A percentile compares a stretch with the other conserved stretches of the same genome.
Evolutionary conservation across 2,329 filamentous ascomycete genomes (phyloP).

Genomic region (Colletotrichum navitas): DNA sequence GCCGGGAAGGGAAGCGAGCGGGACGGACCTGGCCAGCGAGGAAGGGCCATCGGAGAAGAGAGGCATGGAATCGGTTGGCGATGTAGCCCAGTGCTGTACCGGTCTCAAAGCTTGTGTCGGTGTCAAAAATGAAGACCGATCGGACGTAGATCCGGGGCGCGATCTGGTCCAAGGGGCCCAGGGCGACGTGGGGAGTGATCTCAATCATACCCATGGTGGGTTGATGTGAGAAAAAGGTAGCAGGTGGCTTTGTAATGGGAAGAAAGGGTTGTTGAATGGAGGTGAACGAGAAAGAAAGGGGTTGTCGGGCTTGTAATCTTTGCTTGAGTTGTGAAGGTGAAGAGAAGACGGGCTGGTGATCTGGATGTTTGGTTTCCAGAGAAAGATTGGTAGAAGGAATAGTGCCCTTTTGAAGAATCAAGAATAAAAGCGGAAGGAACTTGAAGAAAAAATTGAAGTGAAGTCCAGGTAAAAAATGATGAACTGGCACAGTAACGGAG

Average conservation of each 20-base stretch:
- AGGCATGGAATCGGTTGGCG: neutral
- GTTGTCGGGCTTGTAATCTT: neutral
- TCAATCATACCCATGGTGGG: neutral
- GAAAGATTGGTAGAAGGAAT: no score
- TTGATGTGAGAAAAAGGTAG: neutral
- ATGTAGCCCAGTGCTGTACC: neutral
- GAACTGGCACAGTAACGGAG: neutral
- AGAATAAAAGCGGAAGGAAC: neutral
- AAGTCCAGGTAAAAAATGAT: neutral
- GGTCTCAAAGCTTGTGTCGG: neutral
- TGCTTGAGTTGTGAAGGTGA: neutral
- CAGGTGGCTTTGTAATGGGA: neutral
- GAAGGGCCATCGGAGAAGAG: constrained; percentile 28
- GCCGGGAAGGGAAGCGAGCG: neutral
- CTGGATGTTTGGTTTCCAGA: neutral
- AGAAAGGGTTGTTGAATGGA: neutral
- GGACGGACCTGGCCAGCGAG: constrained; percentile 22
- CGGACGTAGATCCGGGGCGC: constrained; percentile 36
- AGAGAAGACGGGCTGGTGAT: no score
- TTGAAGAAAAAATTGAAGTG: neutral
- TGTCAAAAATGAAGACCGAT: constrained; percentile 17
- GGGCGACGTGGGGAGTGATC: neutral
- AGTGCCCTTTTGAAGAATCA: fast-evolving
- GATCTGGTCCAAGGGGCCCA: constrained; percentile 28
- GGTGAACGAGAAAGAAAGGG: neutral